These are phyloP conservation scores for Geotrichum reessii DNA, from an alignment of 1,139 yeast species.

Conservation along the genomic window DNA sequence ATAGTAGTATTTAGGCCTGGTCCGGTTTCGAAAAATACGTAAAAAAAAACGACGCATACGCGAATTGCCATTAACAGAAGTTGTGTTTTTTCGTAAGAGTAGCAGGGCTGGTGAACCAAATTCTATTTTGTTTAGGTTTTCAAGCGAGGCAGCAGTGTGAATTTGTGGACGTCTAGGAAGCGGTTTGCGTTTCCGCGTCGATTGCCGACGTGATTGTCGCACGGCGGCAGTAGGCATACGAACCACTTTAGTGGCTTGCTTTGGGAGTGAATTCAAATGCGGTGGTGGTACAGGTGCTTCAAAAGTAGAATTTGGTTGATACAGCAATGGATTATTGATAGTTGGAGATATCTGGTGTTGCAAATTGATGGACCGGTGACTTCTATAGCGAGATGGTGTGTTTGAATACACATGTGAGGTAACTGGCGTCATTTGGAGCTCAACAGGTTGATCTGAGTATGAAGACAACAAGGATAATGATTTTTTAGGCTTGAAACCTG, in stretches of 20 bases:
- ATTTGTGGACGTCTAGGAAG: slow-evolving; percentile 5
- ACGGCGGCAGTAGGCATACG: not conserved
- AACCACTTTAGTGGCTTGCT: not conserved
- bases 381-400: not conserved
- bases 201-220: not conserved
- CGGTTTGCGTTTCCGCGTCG: not conserved
- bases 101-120: slow-evolving; percentile 16
- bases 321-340: not conserved
- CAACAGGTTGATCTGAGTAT: not conserved
- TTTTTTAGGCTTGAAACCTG: not conserved
- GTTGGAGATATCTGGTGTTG: not conserved
- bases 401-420: not conserved
- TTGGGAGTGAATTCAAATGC: not conserved
- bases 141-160: slow-evolving; percentile 15
- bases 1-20: slow-evolving; percentile 21
- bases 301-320: not conserved
- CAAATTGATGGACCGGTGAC: not conserved
- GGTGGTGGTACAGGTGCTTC: not conserved
- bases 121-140: slow-evolving; percentile 15
- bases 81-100: slow-evolving; percentile 23
- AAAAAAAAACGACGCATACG: slow-evolving; percentile 25
- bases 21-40: slow-evolving; percentile 23
- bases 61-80: slow-evolving; percentile 22
- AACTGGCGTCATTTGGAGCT: not conserved
- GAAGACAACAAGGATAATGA: not conserved